Base-by-base conservation (phyloP, 768 basidiomycete genomes). In the Mycena galopus region DNA sequence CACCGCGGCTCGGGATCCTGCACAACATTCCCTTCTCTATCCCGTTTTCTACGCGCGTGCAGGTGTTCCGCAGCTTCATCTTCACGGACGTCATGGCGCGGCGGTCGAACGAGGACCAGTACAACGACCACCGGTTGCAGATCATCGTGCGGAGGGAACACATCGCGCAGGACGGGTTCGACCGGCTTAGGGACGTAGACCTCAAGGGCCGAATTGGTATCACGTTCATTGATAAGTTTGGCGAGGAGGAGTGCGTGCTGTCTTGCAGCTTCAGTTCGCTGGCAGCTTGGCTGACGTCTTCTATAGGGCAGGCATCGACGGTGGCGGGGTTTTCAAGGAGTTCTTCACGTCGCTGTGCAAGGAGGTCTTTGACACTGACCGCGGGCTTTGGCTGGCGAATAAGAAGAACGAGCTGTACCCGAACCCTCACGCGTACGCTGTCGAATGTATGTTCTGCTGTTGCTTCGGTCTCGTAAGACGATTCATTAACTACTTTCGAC, bases 241-340 rank as follows among this genome's bases (percentile, higher is more conserved):
- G 94, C 32, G 87, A 92, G 73, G 90, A 90, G 75, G 95, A 97
- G 95, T 96, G 78, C 81, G 93, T 85, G n/a, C n/a, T n/a, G 11
- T 67, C 63, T 67, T 58, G 30, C 60, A 32, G 8, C 56, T n/a
- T 16, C 64, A 33, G 58, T 23, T 29, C 51, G 42, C 14, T 53
- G 2, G n/a, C 25, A 14, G 11, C 17, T 25, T 19, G n/a, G 29
- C 37, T 75, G 58, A 67, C 50, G 17, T 33, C 55, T 44, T 32
- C 71, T 56, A 16, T 21, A 94, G 94, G 80, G 91, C 93, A 21
- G 97, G 97, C 0, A 97, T 99, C 35, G 97, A 98, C 74, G 97
- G 97, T 2, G 97, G 98, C 3, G 98, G 98, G 0, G 92, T 99
- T 6, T 99, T 98, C 86, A 99, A 99, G 80, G 98, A 99, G 81